phyloP scores from a whole-genome alignment of 2,329 filamentous ascomycete species.

The Alternaria viburni region DNA sequence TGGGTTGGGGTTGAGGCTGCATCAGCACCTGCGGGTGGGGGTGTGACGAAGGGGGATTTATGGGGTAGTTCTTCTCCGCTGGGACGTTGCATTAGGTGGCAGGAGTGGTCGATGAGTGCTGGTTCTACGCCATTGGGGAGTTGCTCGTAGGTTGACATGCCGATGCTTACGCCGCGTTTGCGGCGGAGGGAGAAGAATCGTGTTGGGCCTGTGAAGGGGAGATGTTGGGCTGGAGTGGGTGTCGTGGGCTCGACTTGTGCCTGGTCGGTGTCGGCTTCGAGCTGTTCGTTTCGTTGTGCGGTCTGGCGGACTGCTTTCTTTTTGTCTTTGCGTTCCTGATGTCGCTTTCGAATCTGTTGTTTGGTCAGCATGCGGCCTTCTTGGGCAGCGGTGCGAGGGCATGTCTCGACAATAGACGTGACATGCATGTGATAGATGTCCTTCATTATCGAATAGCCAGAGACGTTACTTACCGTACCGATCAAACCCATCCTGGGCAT shows the following conservation, averaged over 20 bases:
- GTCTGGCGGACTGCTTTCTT: neutral
- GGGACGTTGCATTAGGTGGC: neutral
- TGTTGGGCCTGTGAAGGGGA: neutral
- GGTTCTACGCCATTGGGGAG: neutral
- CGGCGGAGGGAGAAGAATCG: neutral
- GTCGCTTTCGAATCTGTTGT: neutral
- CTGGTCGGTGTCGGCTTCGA: neutral
- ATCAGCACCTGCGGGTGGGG: neutral
- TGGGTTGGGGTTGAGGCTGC: neutral
- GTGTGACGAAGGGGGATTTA: neutral
- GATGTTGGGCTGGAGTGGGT: neutral
- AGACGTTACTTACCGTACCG: neutral
- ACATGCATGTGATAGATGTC: rapidly evolving
- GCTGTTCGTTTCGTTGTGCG: neutral
- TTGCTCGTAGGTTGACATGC: neutral
- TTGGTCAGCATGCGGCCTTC: neutral
- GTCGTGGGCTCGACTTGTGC: neutral
- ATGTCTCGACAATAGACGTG: neutral
- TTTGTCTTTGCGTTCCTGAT: neutral
- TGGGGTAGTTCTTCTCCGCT: neutral
- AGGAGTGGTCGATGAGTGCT: neutral
- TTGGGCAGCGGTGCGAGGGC: neutral
- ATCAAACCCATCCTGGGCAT: neutral
- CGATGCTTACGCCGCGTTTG: neutral
- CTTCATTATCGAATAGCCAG: neutral